Evolutionary conservation across 495 filamentous ascomycete species (phyloP).

Genomic region (Choiromyces venosus): DNA sequence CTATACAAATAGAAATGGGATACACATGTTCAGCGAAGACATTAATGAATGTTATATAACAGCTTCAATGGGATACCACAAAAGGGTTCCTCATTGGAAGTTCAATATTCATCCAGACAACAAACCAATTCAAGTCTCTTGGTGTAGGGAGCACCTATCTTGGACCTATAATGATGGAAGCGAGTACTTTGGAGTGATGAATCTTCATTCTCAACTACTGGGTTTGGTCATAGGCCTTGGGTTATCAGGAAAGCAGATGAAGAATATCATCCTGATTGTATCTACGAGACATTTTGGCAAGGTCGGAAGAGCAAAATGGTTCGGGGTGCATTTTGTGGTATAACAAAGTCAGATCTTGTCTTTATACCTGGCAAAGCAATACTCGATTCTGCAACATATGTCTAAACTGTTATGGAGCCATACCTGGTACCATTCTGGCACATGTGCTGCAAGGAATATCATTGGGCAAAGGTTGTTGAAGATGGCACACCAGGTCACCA

Average conservation of each 20-base stretch:
- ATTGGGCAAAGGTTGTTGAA: constrained; percentile 10
- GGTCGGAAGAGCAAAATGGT: constrained; percentile 11
- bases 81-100: too few relatives aligned
- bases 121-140: constrained; percentile 2
- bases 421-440: constrained; percentile 24
- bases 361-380: constrained; percentile 13
- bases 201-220: constrained; percentile 13
- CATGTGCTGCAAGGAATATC: constrained; percentile 9
- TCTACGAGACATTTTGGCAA: constrained; percentile 12
- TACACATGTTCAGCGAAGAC: too few relatives aligned
- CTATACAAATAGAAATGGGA: too few relatives aligned
- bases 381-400: constrained; percentile 20
- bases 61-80: too few relatives aligned
- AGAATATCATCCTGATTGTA: constrained; percentile 21
- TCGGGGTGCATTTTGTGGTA: constrained; percentile 20
- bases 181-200: constrained; percentile 23
- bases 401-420: constrained; percentile 4
- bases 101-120: background rate
- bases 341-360: constrained; percentile 20
- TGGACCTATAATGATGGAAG: constrained; percentile 19
- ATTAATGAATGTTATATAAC: too few relatives aligned
- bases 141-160: background rate
- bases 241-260: constrained; percentile 14
- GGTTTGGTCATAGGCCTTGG: constrained; percentile 5
- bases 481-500: constrained; percentile 21